phyloP scores from a whole-genome alignment of 2,329 filamentous ascomycete genomes.

The Apiospora phragmitis region DNA sequence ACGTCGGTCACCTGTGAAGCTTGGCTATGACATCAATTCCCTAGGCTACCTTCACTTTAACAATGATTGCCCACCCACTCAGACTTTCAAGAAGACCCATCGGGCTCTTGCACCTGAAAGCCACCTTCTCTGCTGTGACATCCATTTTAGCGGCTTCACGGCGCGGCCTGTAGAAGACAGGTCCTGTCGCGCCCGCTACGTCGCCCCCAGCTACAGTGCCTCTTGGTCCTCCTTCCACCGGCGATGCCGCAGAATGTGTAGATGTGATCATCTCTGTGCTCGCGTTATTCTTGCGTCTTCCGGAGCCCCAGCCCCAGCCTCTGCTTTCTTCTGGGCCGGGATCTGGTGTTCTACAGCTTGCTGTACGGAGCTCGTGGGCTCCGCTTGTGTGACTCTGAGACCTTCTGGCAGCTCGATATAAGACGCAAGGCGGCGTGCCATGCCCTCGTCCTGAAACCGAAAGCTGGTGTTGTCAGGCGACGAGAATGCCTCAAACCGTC shows the following conservation, averaged over 20 bases:
- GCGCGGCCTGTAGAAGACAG: neutral
- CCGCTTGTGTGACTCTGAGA: slow-evolving; percentile 13
- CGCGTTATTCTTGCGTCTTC: neutral
- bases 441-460: slow-evolving; percentile 50
- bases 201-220: slow-evolving; percentile 12
- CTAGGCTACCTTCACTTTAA: slow-evolving; percentile 34
- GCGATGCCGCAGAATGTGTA: neutral
- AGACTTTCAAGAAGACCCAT: slow-evolving; percentile 53
- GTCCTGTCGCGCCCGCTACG: neutral
- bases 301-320: slow-evolving; percentile 30
- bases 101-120: slow-evolving; percentile 51
- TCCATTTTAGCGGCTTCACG: slow-evolving; percentile 31
- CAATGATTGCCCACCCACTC: slow-evolving; percentile 51
- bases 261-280: neutral
- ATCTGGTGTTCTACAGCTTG: slow-evolving; percentile 30
- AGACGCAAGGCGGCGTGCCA: slow-evolving; percentile 46
- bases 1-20: neutral
- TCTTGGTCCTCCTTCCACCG: slow-evolving; percentile 35
- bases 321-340: slow-evolving; percentile 35
- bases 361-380: slow-evolving; percentile 27
- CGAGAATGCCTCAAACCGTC: slow-evolving; percentile 37
- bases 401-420: slow-evolving; percentile 36
- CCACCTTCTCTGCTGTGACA: slow-evolving; percentile 46
- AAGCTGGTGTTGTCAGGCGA: slow-evolving; percentile 12
- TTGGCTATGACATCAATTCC: too few species aligned